Evolutionary conservation across 345 rosid species (phyloP), one percentile per base, ranked within the genome.

Genomic region (Lepidium africanum): DNA sequence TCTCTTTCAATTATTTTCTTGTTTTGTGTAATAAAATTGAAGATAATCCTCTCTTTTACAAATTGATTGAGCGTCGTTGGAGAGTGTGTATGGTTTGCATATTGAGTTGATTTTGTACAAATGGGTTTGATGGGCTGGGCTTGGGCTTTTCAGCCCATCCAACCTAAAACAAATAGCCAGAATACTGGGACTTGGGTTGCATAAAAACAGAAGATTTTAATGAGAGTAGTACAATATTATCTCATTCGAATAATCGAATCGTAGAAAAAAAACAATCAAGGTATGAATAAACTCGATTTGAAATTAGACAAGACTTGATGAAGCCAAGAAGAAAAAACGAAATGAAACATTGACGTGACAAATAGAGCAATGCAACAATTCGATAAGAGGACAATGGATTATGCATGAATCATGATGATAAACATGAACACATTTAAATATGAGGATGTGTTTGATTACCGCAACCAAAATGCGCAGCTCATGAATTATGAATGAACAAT

Each of bases 1-100:
- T 71, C 1, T 63, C 21, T 43, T 36, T 42, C 49, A 47, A 63
- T 38, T 47, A 39, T 65, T 39, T 27, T 46, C 15, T 13, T 16
- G 27, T 39, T 57, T 63, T 10, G 23, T 8, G 13, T 9, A n/a
- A 9, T 13, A 40, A 5, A 23, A 37, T 49, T 48, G 65, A 56
- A 47, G 76, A 56, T 64, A 56, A 17, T 40, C 46, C 25, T 17
- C 10, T 42, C 11, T 55, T 37, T 27, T 32, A 48, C 35, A 46
- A 56, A 30, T 9, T 47, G 43, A 30, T 48, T 65, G 59, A 39
- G 47, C 46, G 33, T 57, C 32, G 47, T 57, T 72, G 76, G 70
- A 72, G 37, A 56, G 38, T 49, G 38, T 65, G 70, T 23, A 6
- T 39, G 37, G 4, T n/a, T 7, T 9, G 63, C 49, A 69, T 32